phyloP scores from a whole-genome alignment of 179 eudicot genomes.

The Beta lomatogona region DNA sequence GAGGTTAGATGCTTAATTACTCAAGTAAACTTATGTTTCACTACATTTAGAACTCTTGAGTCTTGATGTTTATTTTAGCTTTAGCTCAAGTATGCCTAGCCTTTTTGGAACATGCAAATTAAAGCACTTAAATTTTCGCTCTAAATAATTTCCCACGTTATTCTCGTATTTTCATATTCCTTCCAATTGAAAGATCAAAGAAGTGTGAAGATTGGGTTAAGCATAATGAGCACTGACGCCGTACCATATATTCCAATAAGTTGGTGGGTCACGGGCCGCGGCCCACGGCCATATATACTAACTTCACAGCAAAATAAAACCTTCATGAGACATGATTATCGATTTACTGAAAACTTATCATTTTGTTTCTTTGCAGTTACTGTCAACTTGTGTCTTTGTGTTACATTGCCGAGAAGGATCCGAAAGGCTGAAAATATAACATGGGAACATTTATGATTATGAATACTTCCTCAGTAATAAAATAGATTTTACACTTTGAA shows the following conservation, averaged over 20 bases:
- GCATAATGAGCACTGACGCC: neutral
- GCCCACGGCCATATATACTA: neutral
- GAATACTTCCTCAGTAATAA: no score
- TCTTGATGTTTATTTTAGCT: neutral
- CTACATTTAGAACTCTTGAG: neutral
- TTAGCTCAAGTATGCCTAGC: no score
- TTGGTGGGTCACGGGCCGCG: neutral
- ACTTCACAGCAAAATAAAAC: neutral
- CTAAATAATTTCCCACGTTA: neutral
- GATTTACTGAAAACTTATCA: neutral
- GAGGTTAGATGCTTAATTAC: no score
- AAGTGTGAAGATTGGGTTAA: neutral
- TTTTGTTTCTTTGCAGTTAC: neutral
- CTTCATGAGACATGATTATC: neutral
- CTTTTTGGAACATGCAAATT: neutral
- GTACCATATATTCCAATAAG: neutral
- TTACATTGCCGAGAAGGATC: neutral
- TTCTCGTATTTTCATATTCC: no score
- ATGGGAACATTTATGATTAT: no score
- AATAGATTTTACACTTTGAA: no score
- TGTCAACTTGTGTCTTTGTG: neutral
- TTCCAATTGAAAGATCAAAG: neutral
- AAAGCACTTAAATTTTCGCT: neutral
- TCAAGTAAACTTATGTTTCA: neutral
- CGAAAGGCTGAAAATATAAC: no score